Evolutionary conservation across 2,329 filamentous ascomycete genomes (phyloP), one percentile per base, ranked within the genome.

Genomic region (Colletotrichum australisinense): DNA sequence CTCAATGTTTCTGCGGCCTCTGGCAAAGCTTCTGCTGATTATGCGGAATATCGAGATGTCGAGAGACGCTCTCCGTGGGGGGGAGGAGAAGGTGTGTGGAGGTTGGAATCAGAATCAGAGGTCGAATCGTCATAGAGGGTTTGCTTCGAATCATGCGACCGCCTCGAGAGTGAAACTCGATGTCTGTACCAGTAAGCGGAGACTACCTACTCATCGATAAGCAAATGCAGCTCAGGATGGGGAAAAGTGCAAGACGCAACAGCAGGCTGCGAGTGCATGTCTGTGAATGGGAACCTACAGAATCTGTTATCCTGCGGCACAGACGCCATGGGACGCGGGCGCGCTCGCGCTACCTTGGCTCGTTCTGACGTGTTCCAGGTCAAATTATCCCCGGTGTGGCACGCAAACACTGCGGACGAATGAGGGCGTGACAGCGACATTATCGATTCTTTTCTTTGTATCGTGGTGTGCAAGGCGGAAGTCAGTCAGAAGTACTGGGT

Each of bases 361-460:
- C 49, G 6, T 60, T 70, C 55, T 73, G 70, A 73, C 55, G 70
- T 73, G 70, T 70, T 65, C 60, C 26, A 32, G 28, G 35, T 22
- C 60, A 28, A n/a, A 12, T 42, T 60, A 46, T 56, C 46, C 60
- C 60, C 70, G 59, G 67, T 64, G 69, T 72, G 65, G 32, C 62
- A 52, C 16, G 32, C 30, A 58, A 64, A 35, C 22, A 26, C 24
- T 30, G 26, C 38, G n/a, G 62, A 57, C 71, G 67, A 71, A 73
- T 71, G 49, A 46, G 24, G 35, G 32, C 46, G 22, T 73, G 71
- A 60, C 71, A 70, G 55, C 67, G 71, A 73, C 71, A 60, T 65
- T 11, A n/a, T 57, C 59, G 22, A 49, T n/a, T 19, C 2, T 19
- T 46, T 30, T 30, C 8, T 30, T 56, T 67, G 26, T 24, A 64